phyloP scores from a whole-genome alignment of 2,329 filamentous ascomycete species.

The Zymoseptoria crescenta region DNA sequence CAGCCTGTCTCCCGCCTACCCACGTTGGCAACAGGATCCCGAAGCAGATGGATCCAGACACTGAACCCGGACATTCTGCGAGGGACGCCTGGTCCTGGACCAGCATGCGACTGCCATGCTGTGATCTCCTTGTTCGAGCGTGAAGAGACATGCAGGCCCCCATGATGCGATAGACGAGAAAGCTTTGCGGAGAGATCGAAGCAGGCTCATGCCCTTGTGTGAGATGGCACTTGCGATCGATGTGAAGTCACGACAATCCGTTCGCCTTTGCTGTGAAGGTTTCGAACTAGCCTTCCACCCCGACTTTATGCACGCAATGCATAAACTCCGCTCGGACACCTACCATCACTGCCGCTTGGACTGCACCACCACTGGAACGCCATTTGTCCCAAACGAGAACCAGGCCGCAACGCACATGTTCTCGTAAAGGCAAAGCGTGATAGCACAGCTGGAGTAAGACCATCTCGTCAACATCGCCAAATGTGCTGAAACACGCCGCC shows the following conservation, averaged over 20 bases:
- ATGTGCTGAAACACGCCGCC: not conserved
- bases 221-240: not conserved
- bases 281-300: not conserved
- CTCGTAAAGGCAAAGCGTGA: not conserved
- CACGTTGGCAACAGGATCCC: not conserved
- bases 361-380: not conserved
- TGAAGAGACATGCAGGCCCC: not conserved
- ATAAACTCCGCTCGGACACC: not conserved
- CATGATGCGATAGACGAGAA: not conserved
- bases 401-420: not conserved
- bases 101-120: not conserved
- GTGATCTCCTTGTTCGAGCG: not conserved
- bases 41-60: not conserved
- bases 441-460: not conserved
- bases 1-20: not conserved
- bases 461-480: not conserved
- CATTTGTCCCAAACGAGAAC: not conserved
- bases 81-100: not conserved
- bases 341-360: not conserved
- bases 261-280: not conserved
- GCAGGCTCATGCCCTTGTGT: not conserved
- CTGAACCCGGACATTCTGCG: not conserved
- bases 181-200: not conserved
- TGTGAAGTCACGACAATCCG: not conserved
- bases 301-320: not conserved